These are phyloP conservation scores for Candida buenavistaensis DNA, from an alignment of 1,139 yeast species.

Conservation along the genomic window DNA sequence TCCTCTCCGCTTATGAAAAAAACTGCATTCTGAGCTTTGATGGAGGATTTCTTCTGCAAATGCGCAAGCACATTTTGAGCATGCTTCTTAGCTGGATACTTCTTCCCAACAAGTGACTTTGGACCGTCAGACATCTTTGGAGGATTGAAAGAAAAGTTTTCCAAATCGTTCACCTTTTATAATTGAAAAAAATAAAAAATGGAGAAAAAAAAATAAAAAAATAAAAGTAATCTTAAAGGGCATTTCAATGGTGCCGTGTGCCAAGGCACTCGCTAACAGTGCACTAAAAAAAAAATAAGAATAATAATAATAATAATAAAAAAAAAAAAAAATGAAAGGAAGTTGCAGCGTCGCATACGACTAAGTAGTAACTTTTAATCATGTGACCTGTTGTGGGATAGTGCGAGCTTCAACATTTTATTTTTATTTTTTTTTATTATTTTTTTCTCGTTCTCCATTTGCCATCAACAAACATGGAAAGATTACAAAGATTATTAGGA, in stretches of 20 bases:
- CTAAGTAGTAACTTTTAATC: no score
- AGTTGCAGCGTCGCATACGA: no score
- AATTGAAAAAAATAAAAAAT: no score
- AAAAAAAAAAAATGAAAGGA: no score
- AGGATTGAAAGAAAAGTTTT: background rate
- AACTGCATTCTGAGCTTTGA: conserved; percentile 20
- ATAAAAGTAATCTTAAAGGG: no score
- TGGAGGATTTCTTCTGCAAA: conserved; percentile 26
- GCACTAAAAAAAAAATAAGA: no score
- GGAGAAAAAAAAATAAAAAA: no score
- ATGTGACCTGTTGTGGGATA: no score
- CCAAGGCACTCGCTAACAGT: no score
- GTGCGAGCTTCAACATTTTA: background rate
- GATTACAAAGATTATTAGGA: conserved; percentile 71
- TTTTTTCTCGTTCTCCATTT: conserved; percentile 2
- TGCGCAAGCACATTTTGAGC: conserved; percentile 53
- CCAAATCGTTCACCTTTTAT: no score
- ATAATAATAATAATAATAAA: no score
- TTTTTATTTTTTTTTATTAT: conserved; percentile 1
- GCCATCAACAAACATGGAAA: conserved; percentile 49
- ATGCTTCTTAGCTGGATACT: conserved; percentile 78
- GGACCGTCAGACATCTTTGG: conserved; percentile 15
- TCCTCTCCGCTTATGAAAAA: conserved; percentile 71
- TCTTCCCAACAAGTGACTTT: conserved; percentile 29
- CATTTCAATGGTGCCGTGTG: no score